Base-by-base conservation (phyloP, 768 basidiomycete species). In the Floccularia luteovirens region DNA sequence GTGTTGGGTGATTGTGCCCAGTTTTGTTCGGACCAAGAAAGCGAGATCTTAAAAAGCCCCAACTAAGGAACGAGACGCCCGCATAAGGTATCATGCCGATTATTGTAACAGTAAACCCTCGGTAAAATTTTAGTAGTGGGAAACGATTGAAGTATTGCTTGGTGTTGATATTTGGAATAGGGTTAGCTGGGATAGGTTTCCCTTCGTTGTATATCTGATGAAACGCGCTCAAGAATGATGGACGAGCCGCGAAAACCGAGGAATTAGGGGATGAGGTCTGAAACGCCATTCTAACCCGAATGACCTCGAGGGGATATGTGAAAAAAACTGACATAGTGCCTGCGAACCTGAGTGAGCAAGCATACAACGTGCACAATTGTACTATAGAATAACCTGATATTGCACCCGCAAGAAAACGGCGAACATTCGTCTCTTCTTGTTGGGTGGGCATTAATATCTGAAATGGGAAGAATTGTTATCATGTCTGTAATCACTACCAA, bases 211-310 rank as follows among this genome's bases (percentile, higher is more conserved):
- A 90, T 42, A 97, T 85, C 38, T 78, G 60, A 11, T 62, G 59
- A 25, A 82, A 69, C 13, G 82, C 77, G 41, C 61, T 61, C 23
- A 67, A 33, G 61, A 80, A 77, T 8, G 75, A 74, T 10, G 73
- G 75, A 21, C 67, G 69, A 42, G 45, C 43, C 42, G 42, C 45
- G 20, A 39, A 36, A 20, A 48, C 51, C 7, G 51, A 50, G 25
- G 50, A 51, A 43, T 52, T 43, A 22, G 54, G 46, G 11, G 55
- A 43, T 45, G 66, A 53, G 2, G 89, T 89, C 47, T 85, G 76
- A 56, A 85, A 96, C 0, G 96, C 96, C 74, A 99, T 79, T 40
- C 96, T 86, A 17, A 99, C 96, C 45, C 96, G 84, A 43, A 97
- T 82, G 14, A 99, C 69, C 49, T 99, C 96, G 41, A 99, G 70